phyloP scores from a whole-genome alignment of 1,284 basidiomycete species.

The Phlebopus sp. region DNA sequence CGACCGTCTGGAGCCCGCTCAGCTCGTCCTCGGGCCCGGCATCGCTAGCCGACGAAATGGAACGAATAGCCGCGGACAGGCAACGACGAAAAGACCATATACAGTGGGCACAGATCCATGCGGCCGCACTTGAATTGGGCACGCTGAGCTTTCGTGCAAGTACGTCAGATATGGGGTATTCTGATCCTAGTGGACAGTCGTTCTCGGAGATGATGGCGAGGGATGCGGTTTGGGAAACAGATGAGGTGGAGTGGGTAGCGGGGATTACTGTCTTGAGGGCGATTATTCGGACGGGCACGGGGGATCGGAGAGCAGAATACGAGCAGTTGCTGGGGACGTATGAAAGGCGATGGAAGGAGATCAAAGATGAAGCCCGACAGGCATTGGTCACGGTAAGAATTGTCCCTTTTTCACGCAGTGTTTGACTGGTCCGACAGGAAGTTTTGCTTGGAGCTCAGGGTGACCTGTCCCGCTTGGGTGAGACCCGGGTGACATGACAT shows the following conservation, averaged over 20 bases:
- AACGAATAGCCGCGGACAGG: slow-evolving; percentile 53
- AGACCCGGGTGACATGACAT: slow-evolving; percentile 17
- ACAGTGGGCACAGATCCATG: slow-evolving; percentile 61
- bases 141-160: slow-evolving; percentile 26
- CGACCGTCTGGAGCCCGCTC: slow-evolving; percentile 44
- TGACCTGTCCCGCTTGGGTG: slow-evolving; percentile 42
- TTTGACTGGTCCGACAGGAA: slow-evolving; percentile 33
- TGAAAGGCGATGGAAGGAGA: slow-evolving; percentile 61
- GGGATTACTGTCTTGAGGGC: slow-evolving; percentile 53
- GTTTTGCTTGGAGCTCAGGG: slow-evolving; percentile 45
- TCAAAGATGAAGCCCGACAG: slow-evolving; percentile 59
- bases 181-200: slow-evolving; percentile 24
- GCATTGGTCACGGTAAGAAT: slow-evolving; percentile 51
- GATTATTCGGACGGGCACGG: slow-evolving; percentile 47
- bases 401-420: slow-evolving; percentile 1
- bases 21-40: slow-evolving; percentile 10
- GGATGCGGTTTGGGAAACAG: slow-evolving; percentile 57
- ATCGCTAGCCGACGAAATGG: slow-evolving; percentile 51
- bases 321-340: slow-evolving; percentile 49
- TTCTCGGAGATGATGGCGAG: slow-evolving; percentile 55
- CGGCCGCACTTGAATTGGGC: slow-evolving; percentile 53
- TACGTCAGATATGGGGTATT: slow-evolving; percentile 20
- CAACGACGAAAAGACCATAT: slow-evolving; percentile 57
- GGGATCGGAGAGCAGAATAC: slow-evolving; percentile 45
- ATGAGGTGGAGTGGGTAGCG: slow-evolving; percentile 64